These are phyloP conservation scores for Phytopythium montanum DNA, from an alignment of 352 stramenopile genomes.

Conservation along the genomic window DNA sequence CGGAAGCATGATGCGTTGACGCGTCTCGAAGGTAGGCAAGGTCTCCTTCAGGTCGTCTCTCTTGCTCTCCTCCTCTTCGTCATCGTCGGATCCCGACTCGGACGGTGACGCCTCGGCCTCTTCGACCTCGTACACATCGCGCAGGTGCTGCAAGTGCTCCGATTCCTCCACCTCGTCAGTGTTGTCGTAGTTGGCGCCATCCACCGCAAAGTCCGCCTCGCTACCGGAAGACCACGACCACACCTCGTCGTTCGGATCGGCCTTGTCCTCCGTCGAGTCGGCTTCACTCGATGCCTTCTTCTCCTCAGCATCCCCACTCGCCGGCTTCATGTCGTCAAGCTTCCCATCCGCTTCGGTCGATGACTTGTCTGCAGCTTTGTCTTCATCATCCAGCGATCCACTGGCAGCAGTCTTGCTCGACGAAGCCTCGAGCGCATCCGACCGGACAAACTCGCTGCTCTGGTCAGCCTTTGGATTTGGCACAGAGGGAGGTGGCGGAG, in stretches of 20 bases:
- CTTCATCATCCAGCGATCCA: background rate
- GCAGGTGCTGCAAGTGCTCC: constrained; percentile 79
- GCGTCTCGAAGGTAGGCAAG: constrained; percentile 8
- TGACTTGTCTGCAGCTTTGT: background rate
- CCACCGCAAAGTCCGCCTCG: constrained; percentile 37
- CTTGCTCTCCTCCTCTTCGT: constrained; percentile 29
- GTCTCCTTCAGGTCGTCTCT: constrained; percentile 9
- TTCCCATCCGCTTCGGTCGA: background rate
- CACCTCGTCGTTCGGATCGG: constrained; percentile 12
- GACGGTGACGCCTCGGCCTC: constrained; percentile 28
- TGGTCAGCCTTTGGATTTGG: background rate
- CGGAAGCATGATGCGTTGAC: constrained; percentile 8
- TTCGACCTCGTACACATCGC: constrained; percentile 72
- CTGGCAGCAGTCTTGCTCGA: background rate
- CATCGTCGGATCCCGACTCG: constrained; percentile 19
- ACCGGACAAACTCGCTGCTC: background rate
- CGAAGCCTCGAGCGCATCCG: background rate
- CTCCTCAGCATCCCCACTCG: background rate
- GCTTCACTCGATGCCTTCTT: background rate
- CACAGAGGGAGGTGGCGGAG: background rate
- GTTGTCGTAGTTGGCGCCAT: constrained; percentile 21
- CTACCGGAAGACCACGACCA: constrained; percentile 24
- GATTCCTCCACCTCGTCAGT: constrained; percentile 75
- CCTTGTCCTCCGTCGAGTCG: background rate
- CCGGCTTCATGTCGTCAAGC: background rate